Base-by-base conservation (phyloP, 2,329 filamentous ascomycete genomes). In the Fusarium albidum region DNA sequence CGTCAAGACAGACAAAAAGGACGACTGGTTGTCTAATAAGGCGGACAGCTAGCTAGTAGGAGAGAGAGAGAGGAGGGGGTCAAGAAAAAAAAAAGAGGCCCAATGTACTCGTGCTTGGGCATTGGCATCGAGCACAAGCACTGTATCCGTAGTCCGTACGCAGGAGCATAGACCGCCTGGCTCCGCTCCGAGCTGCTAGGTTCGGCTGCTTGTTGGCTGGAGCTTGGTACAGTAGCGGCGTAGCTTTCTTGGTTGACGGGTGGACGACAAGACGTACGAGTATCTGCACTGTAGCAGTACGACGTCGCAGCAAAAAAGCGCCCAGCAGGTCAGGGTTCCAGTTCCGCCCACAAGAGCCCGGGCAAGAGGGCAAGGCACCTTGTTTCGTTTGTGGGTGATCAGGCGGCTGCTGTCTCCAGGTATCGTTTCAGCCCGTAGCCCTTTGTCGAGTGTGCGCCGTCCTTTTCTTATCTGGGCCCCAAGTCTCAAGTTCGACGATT, bases 261-360 rank as follows among this genome's bases (percentile, higher is more conserved):
- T 59, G 48, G 40, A 44, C 40, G 43, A 53, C 47, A 38, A 44
- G 44, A 56, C 40, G 48, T 45, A 45, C 33, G 40, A 45, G 40
- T 51, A 51, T 38, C 33, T 59, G 47, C 44, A 63, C 55, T 63
- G 59, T 63, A 59, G 38, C 55, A 59, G 42, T 15, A 21, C 21
- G 15, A 35, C 15, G 33, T 35, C 13, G 33, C 15, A 17, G 15
- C 33, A 32, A 9, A 32, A 32, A n/a, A 10, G n/a, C n/a, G n/a
- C n/a, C n/a, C n/a, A n/a, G n/a, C n/a, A 17, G 33, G 4, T 9
- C n/a, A 35, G 33, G 26, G 38, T 17, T 29, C 26, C 11, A 33
- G 55, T 42, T 47, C 34, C 15, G 34, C 31, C 28, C 41, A 47
- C 21, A 41, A 25, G 43, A 21, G 43, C 14, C 28, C 46, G 52